These are phyloP conservation scores for Starmerella floricola DNA, from an alignment of 805 yeast genomes.

Conservation along the genomic window DNA sequence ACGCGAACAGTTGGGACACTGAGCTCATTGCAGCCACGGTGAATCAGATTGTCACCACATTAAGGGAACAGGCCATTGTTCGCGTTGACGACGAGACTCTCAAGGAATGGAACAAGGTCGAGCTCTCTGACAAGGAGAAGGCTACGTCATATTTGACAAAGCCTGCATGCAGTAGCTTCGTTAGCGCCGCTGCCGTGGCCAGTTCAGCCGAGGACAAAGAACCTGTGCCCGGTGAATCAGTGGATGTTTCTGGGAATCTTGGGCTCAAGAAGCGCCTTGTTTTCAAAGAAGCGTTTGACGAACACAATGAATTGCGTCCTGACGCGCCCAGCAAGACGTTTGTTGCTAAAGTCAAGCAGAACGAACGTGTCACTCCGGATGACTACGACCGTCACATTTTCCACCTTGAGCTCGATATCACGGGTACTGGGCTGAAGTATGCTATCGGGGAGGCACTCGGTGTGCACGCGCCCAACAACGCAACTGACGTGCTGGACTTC, in stretches of 20 bases:
- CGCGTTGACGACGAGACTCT: conserved; percentile 28
- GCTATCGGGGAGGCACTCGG: conserved; percentile 96
- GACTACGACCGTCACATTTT: conserved; percentile 90
- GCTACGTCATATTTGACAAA: conserved; percentile 4
- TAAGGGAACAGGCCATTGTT: conserved; percentile 25
- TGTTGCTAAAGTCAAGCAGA: conserved; percentile 79
- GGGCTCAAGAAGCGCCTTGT: conserved; percentile 40
- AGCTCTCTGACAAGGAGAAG: conserved; percentile 16
- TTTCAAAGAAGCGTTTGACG: conserved; percentile 67
- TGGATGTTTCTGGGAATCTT: conserved; percentile 42
- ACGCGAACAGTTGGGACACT: conserved; percentile 69
- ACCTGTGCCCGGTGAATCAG: conserved; percentile 25
- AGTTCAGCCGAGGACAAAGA: conserved; percentile 23
- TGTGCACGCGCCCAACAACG: conserved; percentile 76
- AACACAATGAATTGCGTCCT: conserved; percentile 59
- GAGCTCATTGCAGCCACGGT: conserved; percentile 55
- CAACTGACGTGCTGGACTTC: conserved; percentile 53
- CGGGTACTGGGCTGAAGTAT: conserved; percentile 82
- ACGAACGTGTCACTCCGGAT: conserved; percentile 78
- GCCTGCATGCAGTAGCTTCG: conserved; percentile 21
- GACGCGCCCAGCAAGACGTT: conserved; percentile 77
- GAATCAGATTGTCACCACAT: conserved; percentile 29
- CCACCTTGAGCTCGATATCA: conserved; percentile 86
- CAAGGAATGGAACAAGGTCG: conserved; percentile 29
- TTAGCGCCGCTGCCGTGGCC: neutral